Conservation (phyloP, 2,329 filamentous ascomycete species). For the Pseudocercospora cruenta region DNA sequence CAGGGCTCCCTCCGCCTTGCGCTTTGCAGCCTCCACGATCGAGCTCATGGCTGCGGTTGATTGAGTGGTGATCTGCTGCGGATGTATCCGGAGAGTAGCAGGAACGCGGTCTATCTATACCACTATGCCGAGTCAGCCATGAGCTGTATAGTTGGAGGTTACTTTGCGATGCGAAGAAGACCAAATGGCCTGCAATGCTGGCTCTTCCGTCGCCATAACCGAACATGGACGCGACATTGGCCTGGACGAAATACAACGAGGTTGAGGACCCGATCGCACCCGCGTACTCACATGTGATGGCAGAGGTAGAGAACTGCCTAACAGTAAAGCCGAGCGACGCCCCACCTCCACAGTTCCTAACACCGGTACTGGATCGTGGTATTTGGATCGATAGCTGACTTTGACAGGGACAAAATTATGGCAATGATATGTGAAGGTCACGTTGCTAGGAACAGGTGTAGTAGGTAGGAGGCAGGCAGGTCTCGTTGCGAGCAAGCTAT, state of each 20-base stretch:
- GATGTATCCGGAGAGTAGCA: not conserved
- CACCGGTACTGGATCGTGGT: not conserved
- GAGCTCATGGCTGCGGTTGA: constrained; percentile 34
- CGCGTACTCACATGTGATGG: constrained; percentile 21
- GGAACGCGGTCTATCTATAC: constrained; percentile 3
- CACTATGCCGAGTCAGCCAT: constrained; percentile 2
- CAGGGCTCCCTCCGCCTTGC: constrained; percentile 37
- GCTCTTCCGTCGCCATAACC: constrained; percentile 5
- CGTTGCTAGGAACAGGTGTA: not conserved
- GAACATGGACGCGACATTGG: constrained; percentile 7
- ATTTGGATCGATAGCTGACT: constrained; percentile 5
- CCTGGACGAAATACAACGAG: not conserved
- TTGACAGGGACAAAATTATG: not conserved
- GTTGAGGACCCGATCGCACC: constrained; percentile 18
- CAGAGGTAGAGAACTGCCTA: constrained; percentile 15
- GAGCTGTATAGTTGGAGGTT: not conserved
- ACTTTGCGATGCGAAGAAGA: not conserved
- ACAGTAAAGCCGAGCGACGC: constrained; percentile 17
- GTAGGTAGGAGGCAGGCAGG: not conserved
- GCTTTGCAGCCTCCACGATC: constrained; percentile 49
- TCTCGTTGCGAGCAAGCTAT: constrained; percentile 21
- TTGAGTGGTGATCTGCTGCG: not conserved
- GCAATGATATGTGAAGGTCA: constrained; percentile 1
- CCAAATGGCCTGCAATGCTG: constrained; percentile 11
- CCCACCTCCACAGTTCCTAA: not conserved